Evolutionary conservation across 805 yeast genomes (phyloP), one percentile per base, ranked within the genome.

Genomic region (Metschnikowia picachoensis): DNA sequence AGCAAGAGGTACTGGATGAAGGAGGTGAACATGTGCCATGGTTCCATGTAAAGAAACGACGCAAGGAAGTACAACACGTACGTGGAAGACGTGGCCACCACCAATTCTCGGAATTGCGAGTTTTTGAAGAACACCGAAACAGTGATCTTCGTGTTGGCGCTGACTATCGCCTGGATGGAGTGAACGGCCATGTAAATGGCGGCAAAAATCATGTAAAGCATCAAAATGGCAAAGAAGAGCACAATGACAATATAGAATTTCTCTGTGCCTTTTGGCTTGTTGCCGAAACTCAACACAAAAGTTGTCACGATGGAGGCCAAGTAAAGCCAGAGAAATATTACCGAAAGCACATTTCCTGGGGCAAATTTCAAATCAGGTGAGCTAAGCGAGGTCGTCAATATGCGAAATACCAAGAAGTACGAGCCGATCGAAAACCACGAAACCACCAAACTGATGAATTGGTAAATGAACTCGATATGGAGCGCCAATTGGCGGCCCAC

Each of bases 361-460:
- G 75, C 70, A 64, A 72, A 59, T 56, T 62, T 39, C 63, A 75
- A 51, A 29, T 50, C 67, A 2, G 63, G 39, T 42, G 68, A 70
- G 9, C 70, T 65, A 33, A 71, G 62, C 14, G 79, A 73, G 3
- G 83, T 80, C 37, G 83, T 78, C 62, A 81, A 77, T 39, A 81
- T 79, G 14, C 85, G 72, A 59, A 81, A 81, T 11, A 84, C 83
- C 50, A 82, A 67, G 52, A 78, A 82, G 60, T 78, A 82, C n/a
- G 80, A 70, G 4, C 84, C 83, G 39, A 82, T 68, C 13, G 82
- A 73, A 56, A 82, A 80, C 87, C 87, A 82, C 2, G 84, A 76
- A 37, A 82, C 70, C 46, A 79, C 57, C 61, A 80, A 74, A 50
- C 68, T 74, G 49, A 79, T 60, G 44, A 78, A 61, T 56, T 80